A percentile compares a stretch with the other conserved stretches of the same genome.
Evolutionary conservation across 352 stramenopile species (phyloP).

Genomic region (Globisporangium polare): DNA sequence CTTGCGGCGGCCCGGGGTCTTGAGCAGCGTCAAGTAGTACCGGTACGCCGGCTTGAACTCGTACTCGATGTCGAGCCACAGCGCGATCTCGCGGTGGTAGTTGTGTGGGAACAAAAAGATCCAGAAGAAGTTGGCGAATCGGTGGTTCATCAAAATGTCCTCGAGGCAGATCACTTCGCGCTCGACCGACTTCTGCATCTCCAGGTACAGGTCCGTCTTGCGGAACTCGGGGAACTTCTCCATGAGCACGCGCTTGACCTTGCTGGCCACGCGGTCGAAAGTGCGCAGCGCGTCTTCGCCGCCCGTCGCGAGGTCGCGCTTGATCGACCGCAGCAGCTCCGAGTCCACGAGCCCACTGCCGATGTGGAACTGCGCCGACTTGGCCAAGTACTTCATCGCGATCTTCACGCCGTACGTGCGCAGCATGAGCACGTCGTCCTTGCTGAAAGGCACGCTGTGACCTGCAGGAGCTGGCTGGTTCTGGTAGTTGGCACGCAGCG

Average conservation of each 20-base stretch:
- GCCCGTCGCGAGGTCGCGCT: slow-evolving; percentile 68
- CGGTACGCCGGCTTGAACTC: slow-evolving; percentile 84
- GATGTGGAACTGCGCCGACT: slow-evolving; percentile 81
- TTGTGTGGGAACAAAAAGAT: slow-evolving; percentile 88
- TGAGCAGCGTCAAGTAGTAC: slow-evolving; percentile 59
- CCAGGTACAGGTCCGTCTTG: slow-evolving; percentile 71
- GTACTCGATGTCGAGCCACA: slow-evolving; percentile 86
- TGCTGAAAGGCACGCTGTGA: slow-evolving; percentile 48
- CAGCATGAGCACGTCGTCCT: slow-evolving; percentile 81
- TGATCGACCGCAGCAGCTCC: slow-evolving; percentile 64
- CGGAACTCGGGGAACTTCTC: slow-evolving; percentile 74
- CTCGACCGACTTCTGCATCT: slow-evolving; percentile 78
- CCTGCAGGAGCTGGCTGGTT: slow-evolving; percentile 14
- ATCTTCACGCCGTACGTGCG: slow-evolving; percentile 87
- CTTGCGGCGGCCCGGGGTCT: slow-evolving; percentile 36
- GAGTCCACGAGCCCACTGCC: slow-evolving; percentile 49
- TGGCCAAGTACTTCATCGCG: slow-evolving; percentile 79
- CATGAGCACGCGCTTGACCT: slow-evolving; percentile 81
- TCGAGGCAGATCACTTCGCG: slow-evolving; percentile 80
- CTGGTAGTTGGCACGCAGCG: slow-evolving; percentile 60
- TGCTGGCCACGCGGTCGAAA: slow-evolving; percentile 71
- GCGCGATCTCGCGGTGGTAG: slow-evolving; percentile 80
- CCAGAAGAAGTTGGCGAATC: slow-evolving; percentile 87
- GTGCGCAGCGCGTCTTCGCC: slow-evolving; percentile 78
- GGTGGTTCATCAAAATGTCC: slow-evolving; percentile 86